A percentile compares a stretch with the other conserved stretches of the same genome.
These are phyloP conservation scores for Tuber aestivum DNA, from an alignment of 495 filamentous ascomycete species.

Conservation along the genomic window DNA sequence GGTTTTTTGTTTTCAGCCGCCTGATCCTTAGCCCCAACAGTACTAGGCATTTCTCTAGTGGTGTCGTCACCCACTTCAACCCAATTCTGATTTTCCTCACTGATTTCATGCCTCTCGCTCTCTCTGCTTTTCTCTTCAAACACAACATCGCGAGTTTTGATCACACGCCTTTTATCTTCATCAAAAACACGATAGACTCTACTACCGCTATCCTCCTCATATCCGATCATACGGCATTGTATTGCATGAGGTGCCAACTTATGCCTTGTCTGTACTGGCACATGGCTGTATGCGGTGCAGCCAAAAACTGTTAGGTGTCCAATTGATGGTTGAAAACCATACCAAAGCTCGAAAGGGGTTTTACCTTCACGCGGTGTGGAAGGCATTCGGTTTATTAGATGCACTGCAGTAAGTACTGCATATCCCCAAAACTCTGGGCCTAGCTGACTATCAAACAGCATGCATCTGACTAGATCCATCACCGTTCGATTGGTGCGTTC, in stretches of 20 bases:
- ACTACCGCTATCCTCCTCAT: not conserved
- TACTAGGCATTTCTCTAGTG: no score
- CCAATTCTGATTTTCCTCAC: no score
- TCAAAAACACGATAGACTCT: not conserved
- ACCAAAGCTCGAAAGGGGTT: not conserved
- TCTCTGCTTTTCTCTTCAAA: no score
- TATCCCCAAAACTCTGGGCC: no score
- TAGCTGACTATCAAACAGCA: no score
- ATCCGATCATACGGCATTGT: not conserved
- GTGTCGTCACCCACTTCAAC: no score
- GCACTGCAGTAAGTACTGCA: no score
- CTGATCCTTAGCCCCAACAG: no score
- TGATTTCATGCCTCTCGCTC: no score
- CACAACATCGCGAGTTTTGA: not conserved
- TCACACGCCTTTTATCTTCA: not conserved
- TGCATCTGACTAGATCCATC: no score
- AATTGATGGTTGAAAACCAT: not conserved
- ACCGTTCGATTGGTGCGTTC: no score
- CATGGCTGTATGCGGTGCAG: not conserved
- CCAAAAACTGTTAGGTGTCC: not conserved
- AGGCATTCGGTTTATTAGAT: not conserved
- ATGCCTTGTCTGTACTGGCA: accelerated
- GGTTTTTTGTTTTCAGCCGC: no score
- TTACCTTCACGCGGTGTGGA: accelerated
- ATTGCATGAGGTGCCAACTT: not conserved